Conservation (phyloP, 768 basidiomycete genomes). For the Tricholoma sp. region DNA sequence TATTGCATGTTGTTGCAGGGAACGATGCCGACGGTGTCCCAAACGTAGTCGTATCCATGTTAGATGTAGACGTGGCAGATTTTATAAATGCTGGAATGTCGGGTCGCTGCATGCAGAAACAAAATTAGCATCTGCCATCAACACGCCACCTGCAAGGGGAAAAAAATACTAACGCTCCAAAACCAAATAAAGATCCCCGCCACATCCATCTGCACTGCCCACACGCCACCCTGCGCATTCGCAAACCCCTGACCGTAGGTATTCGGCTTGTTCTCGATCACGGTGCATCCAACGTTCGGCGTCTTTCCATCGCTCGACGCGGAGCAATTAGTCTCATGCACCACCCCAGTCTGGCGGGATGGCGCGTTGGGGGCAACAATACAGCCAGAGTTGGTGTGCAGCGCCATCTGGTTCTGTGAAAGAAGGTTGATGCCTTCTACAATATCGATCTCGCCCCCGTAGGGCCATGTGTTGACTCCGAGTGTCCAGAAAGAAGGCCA, state of each 20-base stretch:
- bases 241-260: conserved; percentile 48
- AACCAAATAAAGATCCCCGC: conserved; percentile 29
- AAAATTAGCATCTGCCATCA: background rate
- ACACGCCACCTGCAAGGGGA: background rate
- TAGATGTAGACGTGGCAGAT: conserved; percentile 27
- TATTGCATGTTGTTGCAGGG: conserved; percentile 48
- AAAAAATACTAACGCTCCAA: conserved; percentile 19
- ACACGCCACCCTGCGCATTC: conserved; percentile 47
- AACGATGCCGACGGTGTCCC: conserved; percentile 67
- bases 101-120: conserved; percentile 25
- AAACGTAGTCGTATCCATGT: conserved; percentile 37
- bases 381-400: conserved; percentile 44
- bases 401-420: conserved; percentile 48
- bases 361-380: conserved; percentile 19
- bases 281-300: conserved; percentile 35
- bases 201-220: conserved; percentile 63
- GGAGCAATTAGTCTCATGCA: conserved; percentile 26
- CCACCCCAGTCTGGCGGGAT: conserved; percentile 25
- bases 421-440: conserved; percentile 56
- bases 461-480: conserved; percentile 36
- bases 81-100: conserved; percentile 35
- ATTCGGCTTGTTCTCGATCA: conserved; percentile 34
- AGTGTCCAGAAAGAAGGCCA: conserved; percentile 46
- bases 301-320: background rate
- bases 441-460: conserved; percentile 44